Evolutionary conservation across 768 basidiomycete genomes (phyloP), one percentile per base, ranked within the genome.

Genomic region (Lactarius tabidus): DNA sequence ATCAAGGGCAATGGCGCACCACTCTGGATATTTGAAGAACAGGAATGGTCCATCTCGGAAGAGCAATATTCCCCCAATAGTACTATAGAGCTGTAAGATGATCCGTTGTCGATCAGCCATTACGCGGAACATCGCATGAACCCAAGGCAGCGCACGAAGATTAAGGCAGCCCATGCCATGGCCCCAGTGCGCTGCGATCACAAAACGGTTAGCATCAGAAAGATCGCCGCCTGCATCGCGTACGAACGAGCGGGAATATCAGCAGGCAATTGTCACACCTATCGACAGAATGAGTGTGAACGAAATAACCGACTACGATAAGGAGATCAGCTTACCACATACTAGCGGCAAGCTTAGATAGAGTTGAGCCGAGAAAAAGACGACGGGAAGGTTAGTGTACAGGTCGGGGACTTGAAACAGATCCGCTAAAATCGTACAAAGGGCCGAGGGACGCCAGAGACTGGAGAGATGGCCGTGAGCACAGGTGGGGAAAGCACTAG

Each of bases 231-330:
- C 6, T 66, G 59, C 23, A 58, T 54, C 31, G 48, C 20, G 65
- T 54, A 70, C 86, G 73, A 72, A 88, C 89, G 76, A 90, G 80
- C 72, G 88, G 88, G 65, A 91, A 78, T 65, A 89, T 77, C 64
- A 90, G 83, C 64, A 89, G 78, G 77, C 88, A 91, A 76, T 89
- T 89, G 78, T 90, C 88, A 79, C 88, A 91, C 88, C 88, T 89
- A 66, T 56, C 38, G 62, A 54, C 29, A 58, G 31, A 43, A 54
- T 43, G 35, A 38, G 56, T 20, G n/a, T 39, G 60, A 26, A 53
- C 55, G 28, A 53, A 65, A 20, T 26, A 39, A 55, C 39, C 20
- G 52, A 52, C 33, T 29, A 29, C 18, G 54, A 29, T 35, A 35
- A 35, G 23, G 36, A 66, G 63, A 64, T 64, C 52, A 26, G 57